These are phyloP conservation scores for Immersiella caudata DNA, from an alignment of 495 filamentous ascomycete species.

Conservation along the genomic window DNA sequence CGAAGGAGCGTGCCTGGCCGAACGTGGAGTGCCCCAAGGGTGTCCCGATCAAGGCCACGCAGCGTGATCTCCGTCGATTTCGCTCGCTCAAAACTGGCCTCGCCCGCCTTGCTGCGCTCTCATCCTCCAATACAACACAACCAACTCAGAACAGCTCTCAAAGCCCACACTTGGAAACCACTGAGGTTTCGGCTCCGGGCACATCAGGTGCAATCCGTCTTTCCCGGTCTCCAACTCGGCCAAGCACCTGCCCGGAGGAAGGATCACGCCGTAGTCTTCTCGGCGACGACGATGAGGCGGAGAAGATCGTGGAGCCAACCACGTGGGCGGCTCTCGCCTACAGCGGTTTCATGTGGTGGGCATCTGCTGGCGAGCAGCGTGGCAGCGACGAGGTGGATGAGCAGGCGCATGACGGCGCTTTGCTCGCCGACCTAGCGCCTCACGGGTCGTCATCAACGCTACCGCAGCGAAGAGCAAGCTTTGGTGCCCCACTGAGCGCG, in stretches of 20 bases:
- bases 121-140: slow-evolving; percentile 22
- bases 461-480: slow-evolving; percentile 38
- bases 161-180: slow-evolving; percentile 30
- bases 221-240: slow-evolving; percentile 33
- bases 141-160: slow-evolving; percentile 24
- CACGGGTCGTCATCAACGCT: slow-evolving; percentile 21
- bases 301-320: slow-evolving; percentile 69
- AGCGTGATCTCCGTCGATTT: slow-evolving; percentile 85
- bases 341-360: slow-evolving; percentile 96
- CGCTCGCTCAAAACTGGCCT: slow-evolving; percentile 69
- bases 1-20: slow-evolving; percentile 71
- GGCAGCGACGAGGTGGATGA: slow-evolving; percentile 55
- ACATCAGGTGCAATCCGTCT: slow-evolving; percentile 28
- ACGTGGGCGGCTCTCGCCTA: slow-evolving; percentile 93
- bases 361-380: slow-evolving; percentile 85
- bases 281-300: slow-evolving; percentile 44
- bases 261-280: slow-evolving; percentile 4
- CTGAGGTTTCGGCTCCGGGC: slow-evolving; percentile 27
- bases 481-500: slow-evolving; percentile 24
- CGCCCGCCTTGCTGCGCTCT: slow-evolving; percentile 48
- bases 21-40: slow-evolving; percentile 66
- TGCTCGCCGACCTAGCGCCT: slow-evolving; percentile 48
- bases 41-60: slow-evolving; percentile 76
- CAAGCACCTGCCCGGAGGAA: slow-evolving; percentile 30
- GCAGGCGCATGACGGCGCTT: slow-evolving; percentile 47